Base-by-base conservation (phyloP, 192 early-diverging fungal genomes). In the Backusella tarrabulga region DNA sequence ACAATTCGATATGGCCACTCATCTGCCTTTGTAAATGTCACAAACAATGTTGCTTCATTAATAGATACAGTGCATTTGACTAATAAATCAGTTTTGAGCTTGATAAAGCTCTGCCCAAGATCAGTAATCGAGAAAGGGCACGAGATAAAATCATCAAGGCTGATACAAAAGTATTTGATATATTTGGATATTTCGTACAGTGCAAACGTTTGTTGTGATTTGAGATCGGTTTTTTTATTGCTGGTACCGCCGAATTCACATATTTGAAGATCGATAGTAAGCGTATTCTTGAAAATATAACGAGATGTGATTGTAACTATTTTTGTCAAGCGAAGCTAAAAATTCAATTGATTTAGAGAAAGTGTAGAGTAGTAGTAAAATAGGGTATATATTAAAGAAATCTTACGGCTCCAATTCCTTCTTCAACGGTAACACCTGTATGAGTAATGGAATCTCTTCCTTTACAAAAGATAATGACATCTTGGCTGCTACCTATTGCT, bases 1-100 rank as follows among this genome's bases (percentile, higher is more conserved):
- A 90, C 86, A 52, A 97, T 88, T 44, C 84, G 72, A 74, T 91
- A 93, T 3, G 96, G 96, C 96, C 96, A 97, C 67, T 87, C 81
- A 8, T 78, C 84, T n/a, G 83, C 86, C 63, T 88, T 83, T 32
- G 83, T 75, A 75, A 95, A 83, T 0, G 90, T 82, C 12, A 97
- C 86, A 80, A 95, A 95, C 32, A 97, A 76, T 11, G 93, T 94
- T 1, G 95, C 93, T 68, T 90, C 87, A 40, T 95, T 86, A 26
- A 97, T 54, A 4, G 87, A 68, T 26, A 94, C 79, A 15, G 93
- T 91, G 6, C 52, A 54, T 54, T 23, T 54, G 19, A 54, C 52
- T 21, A 54, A 19, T 0, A 21, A 21, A 8, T 54, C 52, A 4
- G 42, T 44, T 54, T 90, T 86, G 32, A 95, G 40, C 6, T 94